Evolutionary conservation across 1,284 basidiomycete genomes (phyloP), one percentile per base, ranked within the genome.

Genomic region (Blastosporella zonata): DNA sequence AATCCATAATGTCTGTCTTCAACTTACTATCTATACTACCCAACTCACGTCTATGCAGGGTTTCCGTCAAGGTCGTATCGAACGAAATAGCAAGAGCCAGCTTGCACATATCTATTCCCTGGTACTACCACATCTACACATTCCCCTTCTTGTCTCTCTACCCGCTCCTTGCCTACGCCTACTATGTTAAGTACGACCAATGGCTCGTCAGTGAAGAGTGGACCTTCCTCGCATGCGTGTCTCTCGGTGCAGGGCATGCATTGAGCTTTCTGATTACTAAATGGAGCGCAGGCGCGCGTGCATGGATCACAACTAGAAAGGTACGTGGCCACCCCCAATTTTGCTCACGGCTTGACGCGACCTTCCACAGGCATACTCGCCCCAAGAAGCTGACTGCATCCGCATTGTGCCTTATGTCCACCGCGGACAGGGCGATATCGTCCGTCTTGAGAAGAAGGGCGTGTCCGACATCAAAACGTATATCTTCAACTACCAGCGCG

Each of bases 401-500:
- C 84, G 91, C 50, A 82, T 98, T 47, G 75, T 94, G 15, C 95
- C 97, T 6, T 79, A 86, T 44, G 73, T 81, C 20, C 93, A 97
- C 67, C 87, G 90, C 50, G 96, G 97, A 18, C 83, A 88, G 57
- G 94, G 93, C 21, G 94, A 96, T 56, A 93, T 99, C 46, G 92
- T 97, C 0, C 72, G 78, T 1, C 71, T 99, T 6, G 66, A 79
- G 53, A 84, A 85, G 70, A 85, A 84, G 59, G 68, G 75, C 49
- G 70, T 74, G 7, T 66, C 68, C 46, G 80, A 82, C 57, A 70
- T 68, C 20, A 72, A 75, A 43, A 82, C 84, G 1, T 90, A 90
- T 66, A 90, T 87, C 13, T 98, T 99, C 77, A 88, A 79, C 66
- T 99, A 98, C 68, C 95, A 99, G 69, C 86, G 90, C 47, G 96